phyloP scores from a whole-genome alignment of 306 rosid species.

The Glycyrrhiza uralensis region DNA sequence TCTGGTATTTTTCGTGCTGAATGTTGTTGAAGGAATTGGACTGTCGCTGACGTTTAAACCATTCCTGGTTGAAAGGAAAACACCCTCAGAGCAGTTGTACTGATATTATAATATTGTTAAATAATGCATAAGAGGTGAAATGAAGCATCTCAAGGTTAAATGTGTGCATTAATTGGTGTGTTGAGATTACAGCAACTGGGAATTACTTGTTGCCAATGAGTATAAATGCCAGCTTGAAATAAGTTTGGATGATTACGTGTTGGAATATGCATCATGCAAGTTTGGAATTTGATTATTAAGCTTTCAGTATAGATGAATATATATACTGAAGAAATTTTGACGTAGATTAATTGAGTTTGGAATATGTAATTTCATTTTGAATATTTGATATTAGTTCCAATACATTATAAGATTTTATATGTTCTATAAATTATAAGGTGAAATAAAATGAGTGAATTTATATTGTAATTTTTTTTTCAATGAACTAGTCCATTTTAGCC shows the following conservation, averaged over 20 bases:
- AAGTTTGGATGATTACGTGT: neutral
- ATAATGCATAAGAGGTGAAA: neutral
- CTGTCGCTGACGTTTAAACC: conserved; percentile 28
- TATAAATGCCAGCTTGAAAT: neutral
- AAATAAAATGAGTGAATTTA: neutral
- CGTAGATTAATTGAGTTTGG: neutral
- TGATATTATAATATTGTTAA: neutral
- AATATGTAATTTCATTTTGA: neutral
- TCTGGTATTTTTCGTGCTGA: conserved; percentile 16
- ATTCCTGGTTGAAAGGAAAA: conserved; percentile 12
- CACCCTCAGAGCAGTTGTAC: neutral
- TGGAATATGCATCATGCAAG: neutral
- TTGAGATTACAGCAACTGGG: neutral
- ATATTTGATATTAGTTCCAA: neutral
- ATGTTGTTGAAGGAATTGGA: conserved; percentile 27
- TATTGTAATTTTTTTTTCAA: neutral
- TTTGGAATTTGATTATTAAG: neutral
- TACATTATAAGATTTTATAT: neutral
- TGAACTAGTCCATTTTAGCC: neutral
- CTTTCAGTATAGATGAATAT: neutral
- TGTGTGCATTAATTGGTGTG: neutral
- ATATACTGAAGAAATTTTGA: neutral
- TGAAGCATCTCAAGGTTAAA: neutral
- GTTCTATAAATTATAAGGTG: neutral
- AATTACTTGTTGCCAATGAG: neutral